Base-by-base conservation (phyloP, 352 stramenopile species). In the Aphanomyces euteiches region DNA sequence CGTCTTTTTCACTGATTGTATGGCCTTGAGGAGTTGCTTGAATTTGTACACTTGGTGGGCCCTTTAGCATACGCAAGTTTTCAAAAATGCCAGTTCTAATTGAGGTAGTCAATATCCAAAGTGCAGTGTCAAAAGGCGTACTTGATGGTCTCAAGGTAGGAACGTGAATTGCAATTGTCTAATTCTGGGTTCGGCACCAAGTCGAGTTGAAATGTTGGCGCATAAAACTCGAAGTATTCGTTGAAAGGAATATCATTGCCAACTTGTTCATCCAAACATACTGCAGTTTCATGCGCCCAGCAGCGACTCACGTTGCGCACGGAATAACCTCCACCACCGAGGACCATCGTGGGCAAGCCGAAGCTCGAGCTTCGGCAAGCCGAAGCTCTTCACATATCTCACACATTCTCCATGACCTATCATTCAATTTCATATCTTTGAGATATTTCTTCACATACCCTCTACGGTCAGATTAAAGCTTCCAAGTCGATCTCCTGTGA, bases 381-480 rank as follows among this genome's bases (percentile, higher is more conserved):
- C 82, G 69, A 96, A 96, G 75, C 82, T 90, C 63, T 96, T 95
- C n/a, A 96, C 87, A 56, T 86, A 96, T 13, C 83, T 78, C 0
- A 96, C 85, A 56, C 83, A 92, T 69, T 89, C 82, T 13, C 81
- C 87, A 53, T 96, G 88, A 45, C 87, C 85, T 79, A 28, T 28
- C 65, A 10, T 19, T 12, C 36, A 8, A 28, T 28, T 28, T 50
- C n/a, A 73, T 43, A 56, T 65, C 40, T 58, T 60, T 50, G 17
- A 10, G 56, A 1, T 36, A 7, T 66, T 17, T 7, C 7, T 17
- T 28, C 28, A 28, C 28, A 28, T 28, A 28, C 83, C 97, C 73
- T 98, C 97, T 21, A 99, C 83, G 37, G 88, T 98, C 13, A 99
- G 82, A 76, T 99, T 99, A 75, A 99, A 99, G 78, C 96, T 99